Base-by-base conservation (phyloP, 768 basidiomycete genomes). In the Aureoboletus auriporus region DNA sequence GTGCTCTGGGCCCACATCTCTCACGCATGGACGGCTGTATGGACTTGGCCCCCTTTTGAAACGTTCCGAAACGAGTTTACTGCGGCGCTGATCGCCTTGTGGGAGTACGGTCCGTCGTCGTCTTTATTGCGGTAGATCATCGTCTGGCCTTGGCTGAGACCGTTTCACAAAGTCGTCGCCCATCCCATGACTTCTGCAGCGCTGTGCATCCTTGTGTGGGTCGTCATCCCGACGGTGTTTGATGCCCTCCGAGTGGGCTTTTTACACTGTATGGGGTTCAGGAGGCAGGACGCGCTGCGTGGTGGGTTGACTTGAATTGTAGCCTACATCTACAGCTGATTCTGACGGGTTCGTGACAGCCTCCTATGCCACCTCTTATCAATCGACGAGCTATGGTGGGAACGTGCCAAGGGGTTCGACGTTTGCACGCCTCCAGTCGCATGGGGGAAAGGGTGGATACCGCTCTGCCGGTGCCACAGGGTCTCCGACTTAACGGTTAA, bases 31-130 rank as follows among this genome's bases (percentile, higher is more conserved):
- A 44, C 11, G 51, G 30, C n/a, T 10, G 47, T 36, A 0, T 64
- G 61, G 58, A 51, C 55, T 0, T 61, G 39, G 16, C 61, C 62
- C 0, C 61, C 61, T 4, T 58, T 62, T 27, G 59, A 63, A 26
- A 11, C 47, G 26, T 61, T 61, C 17, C 50, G 61, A 11, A 47
- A 50, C 43, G 58, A 46, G 13, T 37, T 61, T 5, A 29, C 23
- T 1, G 47, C 49, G 0, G 52, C 50, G 37, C 23, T 61, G 29
- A 45, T 51, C 14, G 45, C 11, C 33, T 17, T 55, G 44, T 17
- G 9, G 38, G 39, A 50, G 5, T 58, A 58, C 11, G 52, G 61
- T 61, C 0, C 42, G 58, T 59, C 17, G 7, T 14, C 11, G 33
- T 2, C 1, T 40, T 29, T 26, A 9, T 38, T 1, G 26, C 9